Conservation (phyloP, 345 rosid genomes). For the Bruguiera gymnorhiza region DNA sequence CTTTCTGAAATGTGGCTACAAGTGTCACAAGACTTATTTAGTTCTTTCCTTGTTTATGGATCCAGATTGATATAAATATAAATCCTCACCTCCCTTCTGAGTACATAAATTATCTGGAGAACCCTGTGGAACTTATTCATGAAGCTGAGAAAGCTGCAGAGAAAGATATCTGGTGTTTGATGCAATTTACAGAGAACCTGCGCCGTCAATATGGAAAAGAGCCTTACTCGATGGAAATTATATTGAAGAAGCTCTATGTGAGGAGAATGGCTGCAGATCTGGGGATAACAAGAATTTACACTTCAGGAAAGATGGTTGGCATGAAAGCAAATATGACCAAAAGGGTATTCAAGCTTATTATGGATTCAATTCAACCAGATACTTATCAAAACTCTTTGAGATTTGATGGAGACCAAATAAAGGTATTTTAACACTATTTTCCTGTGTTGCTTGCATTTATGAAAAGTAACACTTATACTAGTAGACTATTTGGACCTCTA, state of each 20-base stretch:
- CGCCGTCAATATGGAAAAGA: conserved; percentile 88
- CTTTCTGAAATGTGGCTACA: background rate
- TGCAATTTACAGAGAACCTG: conserved; percentile 84
- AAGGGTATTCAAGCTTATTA: conserved; percentile 77
- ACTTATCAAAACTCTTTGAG: conserved; percentile 59
- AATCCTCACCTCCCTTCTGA: conserved; percentile 79
- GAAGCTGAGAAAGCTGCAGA: conserved; percentile 89
- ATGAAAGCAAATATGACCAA: conserved; percentile 81
- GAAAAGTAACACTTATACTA: background rate
- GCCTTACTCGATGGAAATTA: conserved; percentile 82
- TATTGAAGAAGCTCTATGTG: conserved; percentile 81
- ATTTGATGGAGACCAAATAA: conserved; percentile 64
- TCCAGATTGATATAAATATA: conserved; percentile 77
- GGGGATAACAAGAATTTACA: conserved; percentile 70
- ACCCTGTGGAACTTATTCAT: conserved; percentile 74
- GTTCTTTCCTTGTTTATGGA: background rate
- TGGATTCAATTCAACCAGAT: conserved; percentile 69
- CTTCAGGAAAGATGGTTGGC: conserved; percentile 83
- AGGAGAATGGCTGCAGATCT: conserved; percentile 98
- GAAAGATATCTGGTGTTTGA: conserved; percentile 71
- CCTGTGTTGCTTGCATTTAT: conserved; percentile 5
- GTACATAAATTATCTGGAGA: conserved; percentile 81
- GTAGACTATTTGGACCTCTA: background rate
- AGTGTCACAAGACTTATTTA: background rate
- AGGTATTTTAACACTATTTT: conserved; percentile 42